Base-by-base conservation (phyloP, 2,329 filamentous ascomycete species). In the Beauveria sp. region DNA sequence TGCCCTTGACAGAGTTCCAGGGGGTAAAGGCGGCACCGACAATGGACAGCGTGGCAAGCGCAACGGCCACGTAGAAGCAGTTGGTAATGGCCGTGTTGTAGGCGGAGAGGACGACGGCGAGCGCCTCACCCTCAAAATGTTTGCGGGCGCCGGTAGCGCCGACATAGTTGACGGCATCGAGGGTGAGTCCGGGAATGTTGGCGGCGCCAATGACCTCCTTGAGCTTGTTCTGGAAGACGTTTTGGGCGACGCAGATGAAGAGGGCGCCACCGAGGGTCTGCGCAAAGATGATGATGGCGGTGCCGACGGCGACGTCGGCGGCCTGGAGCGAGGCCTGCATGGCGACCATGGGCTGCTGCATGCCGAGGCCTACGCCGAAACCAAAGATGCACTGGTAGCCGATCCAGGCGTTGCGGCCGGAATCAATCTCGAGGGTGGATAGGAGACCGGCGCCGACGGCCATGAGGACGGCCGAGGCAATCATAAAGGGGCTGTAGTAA, bases 1-100 rank as follows among this genome's bases (percentile, higher is more conserved):
- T 83, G 5, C 81, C 81, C 68, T 83, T 85, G 24, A 85, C 78
- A 62, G 79, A 83, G 75, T 78, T 81, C 79, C 79, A 82, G 69
- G 84, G 81, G 57, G 81, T 75, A 8, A 76, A 70, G 14, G 75
- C 67, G 1, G 74, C 70, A 2, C 78, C 77, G 22, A 79, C 48
- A 49, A 80, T 74, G 0, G 77, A 74, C 6, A 80, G 66, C 8
- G 76, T 73, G 1, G 76, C 77, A 12, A 80, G 70, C 0, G 77
- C 80, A 43, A 77, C 73, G 18, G 74, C 72, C 46, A 80, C 72
- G 14, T 75, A 71, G 66, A 79, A 81, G 3, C 77, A 69, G 16
- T 73, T 72, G 7, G 74, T 74, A 42, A 82, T 57, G 8, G 79
- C 77, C 7, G 74, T 72, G 63, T 77, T 80, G 66, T 82, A 82